phyloP scores from a whole-genome alignment of 164 flowering plant genomes.

The Magnolia sinica region DNA sequence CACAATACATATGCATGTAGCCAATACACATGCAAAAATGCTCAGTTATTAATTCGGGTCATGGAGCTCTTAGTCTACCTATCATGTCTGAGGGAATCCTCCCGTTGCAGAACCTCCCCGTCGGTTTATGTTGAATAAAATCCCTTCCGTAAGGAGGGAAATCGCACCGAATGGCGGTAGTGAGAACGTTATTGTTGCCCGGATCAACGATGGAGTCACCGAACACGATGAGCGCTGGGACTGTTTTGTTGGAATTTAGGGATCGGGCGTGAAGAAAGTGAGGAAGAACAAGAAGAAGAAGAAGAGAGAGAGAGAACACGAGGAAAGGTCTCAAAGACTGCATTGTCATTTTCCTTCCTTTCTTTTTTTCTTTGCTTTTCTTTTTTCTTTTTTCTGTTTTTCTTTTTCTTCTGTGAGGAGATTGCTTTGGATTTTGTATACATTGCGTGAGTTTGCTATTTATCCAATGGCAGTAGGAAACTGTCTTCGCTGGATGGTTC shows the following conservation, averaged over 20 bases:
- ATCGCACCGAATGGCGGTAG: conserved; percentile 54
- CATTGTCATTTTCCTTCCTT: background rate
- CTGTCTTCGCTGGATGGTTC: no score
- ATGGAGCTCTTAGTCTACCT: background rate
- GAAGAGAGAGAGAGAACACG: background rate
- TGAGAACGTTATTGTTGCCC: conserved; percentile 58
- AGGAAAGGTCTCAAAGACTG: background rate
- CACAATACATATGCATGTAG: background rate
- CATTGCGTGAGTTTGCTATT: no score
- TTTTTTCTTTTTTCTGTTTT: background rate
- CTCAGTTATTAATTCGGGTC: conserved; percentile 22
- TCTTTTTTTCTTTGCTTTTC: background rate
- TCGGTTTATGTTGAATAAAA: conserved; percentile 43
- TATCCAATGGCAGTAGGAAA: no score
- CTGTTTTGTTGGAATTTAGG: background rate
- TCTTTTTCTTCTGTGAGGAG: no score
- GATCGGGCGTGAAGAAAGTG: background rate
- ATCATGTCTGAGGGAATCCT: conserved; percentile 23
- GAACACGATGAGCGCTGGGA: conserved; percentile 52
- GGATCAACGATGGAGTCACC: conserved; percentile 80
- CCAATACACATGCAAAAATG: background rate
- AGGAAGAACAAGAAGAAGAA: background rate
- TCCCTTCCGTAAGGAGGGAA: conserved; percentile 71
- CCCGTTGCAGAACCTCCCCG: conserved; percentile 71
- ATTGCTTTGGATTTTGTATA: no score